A percentile compares a stretch with the other conserved stretches of the same genome.
Evolutionary conservation across 192 early-diverging fungal species (phyloP).

Genomic region (Hyaloraphidium curvatum): DNA sequence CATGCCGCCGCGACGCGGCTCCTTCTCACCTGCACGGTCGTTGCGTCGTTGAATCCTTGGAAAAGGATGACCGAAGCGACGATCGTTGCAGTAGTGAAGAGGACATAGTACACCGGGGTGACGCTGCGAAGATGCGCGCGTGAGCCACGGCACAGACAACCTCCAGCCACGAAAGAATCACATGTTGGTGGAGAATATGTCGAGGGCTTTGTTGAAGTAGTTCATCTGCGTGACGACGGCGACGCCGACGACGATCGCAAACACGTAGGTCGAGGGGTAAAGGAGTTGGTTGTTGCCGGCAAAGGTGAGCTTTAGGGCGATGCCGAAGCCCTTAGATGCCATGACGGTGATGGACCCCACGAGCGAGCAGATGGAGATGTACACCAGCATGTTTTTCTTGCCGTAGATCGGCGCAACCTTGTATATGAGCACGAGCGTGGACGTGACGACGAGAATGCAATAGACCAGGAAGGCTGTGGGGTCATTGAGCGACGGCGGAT

Average conservation of each 20-base stretch:
- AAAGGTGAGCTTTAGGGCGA: constrained; percentile 81
- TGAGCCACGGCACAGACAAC: background rate
- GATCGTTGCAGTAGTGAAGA: constrained; percentile 88
- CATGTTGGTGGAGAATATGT: constrained; percentile 78
- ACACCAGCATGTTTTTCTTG: constrained; percentile 61
- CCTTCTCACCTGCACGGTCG: constrained; percentile 28
- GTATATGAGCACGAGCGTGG: constrained; percentile 61
- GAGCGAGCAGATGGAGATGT: constrained; percentile 86
- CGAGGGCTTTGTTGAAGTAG: constrained; percentile 94
- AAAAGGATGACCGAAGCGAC: constrained; percentile 72
- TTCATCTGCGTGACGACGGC: constrained; percentile 94
- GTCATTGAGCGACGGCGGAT: background rate
- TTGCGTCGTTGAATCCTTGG: constrained; percentile 61
- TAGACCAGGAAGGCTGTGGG: constrained; percentile 60
- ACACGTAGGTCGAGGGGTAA: constrained; percentile 75
- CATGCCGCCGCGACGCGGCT: background rate
- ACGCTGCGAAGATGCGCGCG: constrained; percentile 21
- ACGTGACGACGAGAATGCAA: constrained; percentile 35
- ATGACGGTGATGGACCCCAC: constrained; percentile 89
- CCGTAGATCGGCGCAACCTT: constrained; percentile 60
- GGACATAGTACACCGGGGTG: constrained; percentile 84
- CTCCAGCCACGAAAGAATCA: constrained; percentile 7
- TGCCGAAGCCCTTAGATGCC: constrained; percentile 83
- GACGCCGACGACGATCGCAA: constrained; percentile 51
- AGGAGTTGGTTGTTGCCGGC: constrained; percentile 80